Evolutionary conservation across 805 yeast genomes (phyloP).

Genomic region (Candida montana): DNA sequence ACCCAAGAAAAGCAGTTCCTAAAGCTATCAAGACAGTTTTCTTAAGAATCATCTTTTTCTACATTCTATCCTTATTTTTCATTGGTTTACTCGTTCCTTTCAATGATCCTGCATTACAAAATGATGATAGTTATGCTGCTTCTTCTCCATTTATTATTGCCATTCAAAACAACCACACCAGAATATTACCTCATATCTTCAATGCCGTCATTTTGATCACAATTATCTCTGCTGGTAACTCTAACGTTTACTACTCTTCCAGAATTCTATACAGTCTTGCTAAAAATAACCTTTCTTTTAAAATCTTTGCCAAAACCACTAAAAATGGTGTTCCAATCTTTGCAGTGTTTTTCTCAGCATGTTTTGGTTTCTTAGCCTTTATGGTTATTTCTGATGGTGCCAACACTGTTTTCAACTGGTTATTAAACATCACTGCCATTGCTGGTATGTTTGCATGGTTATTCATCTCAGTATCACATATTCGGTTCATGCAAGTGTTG

Average conservation of each 20-base stretch:
- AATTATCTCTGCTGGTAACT: constrained; percentile 71
- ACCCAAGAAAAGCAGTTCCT: constrained; percentile 48
- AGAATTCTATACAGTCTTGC: constrained; percentile 62
- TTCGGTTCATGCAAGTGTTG: constrained; percentile 65
- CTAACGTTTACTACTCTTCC: constrained; percentile 69
- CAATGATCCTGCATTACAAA: constrained; percentile 49
- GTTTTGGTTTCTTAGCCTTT: constrained; percentile 61
- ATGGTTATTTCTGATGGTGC: constrained; percentile 49
- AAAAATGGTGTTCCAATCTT: constrained; percentile 56
- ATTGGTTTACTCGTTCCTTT: constrained; percentile 64
- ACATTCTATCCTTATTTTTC: constrained; percentile 59
- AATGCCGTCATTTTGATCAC: constrained; percentile 66
- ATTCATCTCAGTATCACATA: constrained; percentile 60
- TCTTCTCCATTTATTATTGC: constrained; percentile 73
- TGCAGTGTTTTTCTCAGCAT: constrained; percentile 51
- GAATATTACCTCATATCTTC: constrained; percentile 60
- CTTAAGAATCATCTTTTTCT: constrained; percentile 60
- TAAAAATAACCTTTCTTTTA: constrained; percentile 55
- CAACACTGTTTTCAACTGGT: constrained; percentile 60
- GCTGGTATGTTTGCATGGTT: constrained; percentile 75
- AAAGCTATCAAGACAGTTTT: constrained; percentile 67
- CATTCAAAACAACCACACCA: constrained; percentile 61
- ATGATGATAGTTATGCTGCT: constrained; percentile 37
- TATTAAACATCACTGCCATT: constrained; percentile 66
- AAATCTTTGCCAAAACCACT: constrained; percentile 42